A percentile compares a stretch with the other conserved stretches of the same genome.
Conservation (phyloP, 202 grass and related monocot genomes). For the Musa balbisiana region DNA sequence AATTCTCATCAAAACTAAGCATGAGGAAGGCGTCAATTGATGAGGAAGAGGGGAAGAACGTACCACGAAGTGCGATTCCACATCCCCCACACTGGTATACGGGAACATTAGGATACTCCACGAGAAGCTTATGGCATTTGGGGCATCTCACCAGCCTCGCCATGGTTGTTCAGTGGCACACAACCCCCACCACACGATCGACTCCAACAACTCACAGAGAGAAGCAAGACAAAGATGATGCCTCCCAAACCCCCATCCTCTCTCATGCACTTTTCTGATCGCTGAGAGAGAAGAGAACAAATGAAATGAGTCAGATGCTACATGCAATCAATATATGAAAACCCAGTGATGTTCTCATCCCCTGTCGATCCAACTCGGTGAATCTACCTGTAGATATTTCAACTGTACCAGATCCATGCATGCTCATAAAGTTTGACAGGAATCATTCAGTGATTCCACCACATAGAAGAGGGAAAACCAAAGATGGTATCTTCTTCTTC, state of each 20-base stretch:
- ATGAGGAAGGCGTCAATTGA: background rate
- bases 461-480: background rate
- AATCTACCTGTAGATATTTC: background rate
- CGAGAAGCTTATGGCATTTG: conserved; percentile 62
- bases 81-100: conserved; percentile 86
- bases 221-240: too few relatives aligned
- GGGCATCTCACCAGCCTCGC: conserved; percentile 75
- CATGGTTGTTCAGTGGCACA: conserved; percentile 5
- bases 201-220: too few relatives aligned
- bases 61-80: conserved; percentile 61
- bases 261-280: too few relatives aligned
- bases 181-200: background rate
- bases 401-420: background rate
- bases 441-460: background rate
- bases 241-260: too few relatives aligned
- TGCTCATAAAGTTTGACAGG: background rate
- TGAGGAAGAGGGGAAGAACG: background rate
- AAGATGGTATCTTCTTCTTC: background rate
- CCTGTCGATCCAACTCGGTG: too few relatives aligned
- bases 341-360: background rate
- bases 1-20: background rate
- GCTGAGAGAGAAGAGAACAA: too few relatives aligned
- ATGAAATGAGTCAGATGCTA: background rate
- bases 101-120: conserved; percentile 64
- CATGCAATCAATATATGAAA: background rate